phyloP scores from a whole-genome alignment of 805 yeast species.

The Candida taoyuanica region DNA sequence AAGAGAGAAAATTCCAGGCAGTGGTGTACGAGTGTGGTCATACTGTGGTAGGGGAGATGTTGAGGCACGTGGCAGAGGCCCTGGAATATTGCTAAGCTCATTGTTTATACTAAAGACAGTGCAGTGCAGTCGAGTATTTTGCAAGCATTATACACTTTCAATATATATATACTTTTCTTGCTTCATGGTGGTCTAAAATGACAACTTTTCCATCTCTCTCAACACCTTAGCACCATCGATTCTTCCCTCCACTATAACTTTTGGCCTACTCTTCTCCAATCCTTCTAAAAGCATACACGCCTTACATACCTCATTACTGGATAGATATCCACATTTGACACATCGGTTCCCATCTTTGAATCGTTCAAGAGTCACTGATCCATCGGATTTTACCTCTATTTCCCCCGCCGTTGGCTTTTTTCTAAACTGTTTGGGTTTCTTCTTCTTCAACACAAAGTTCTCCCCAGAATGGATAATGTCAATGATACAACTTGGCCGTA shows the following conservation, averaged over 20 bases:
- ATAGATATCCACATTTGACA: slow-evolving; percentile 85
- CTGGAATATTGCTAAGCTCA: too few species aligned
- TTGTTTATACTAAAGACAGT: too few species aligned
- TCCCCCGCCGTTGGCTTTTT: slow-evolving; percentile 29
- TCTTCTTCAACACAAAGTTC: slow-evolving; percentile 61
- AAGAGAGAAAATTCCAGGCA: slow-evolving; percentile 11
- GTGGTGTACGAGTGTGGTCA: slow-evolving; percentile 17
- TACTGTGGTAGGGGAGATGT: slow-evolving; percentile 16
- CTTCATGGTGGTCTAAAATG: slow-evolving; percentile 46
- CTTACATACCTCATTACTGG: slow-evolving; percentile 85
- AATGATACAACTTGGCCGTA: slow-evolving; percentile 88
- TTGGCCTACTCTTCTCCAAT: slow-evolving; percentile 70
- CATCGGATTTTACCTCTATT: slow-evolving; percentile 53
- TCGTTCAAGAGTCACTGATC: slow-evolving; percentile 47
- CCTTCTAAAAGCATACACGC: slow-evolving; percentile 90
- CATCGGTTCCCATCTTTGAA: slow-evolving; percentile 70
- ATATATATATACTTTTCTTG: too few species aligned
- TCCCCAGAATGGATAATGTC: slow-evolving; percentile 96
- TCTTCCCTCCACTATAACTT: slow-evolving; percentile 48
- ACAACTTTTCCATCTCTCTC: slow-evolving; percentile 57
- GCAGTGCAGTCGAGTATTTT: too few species aligned
- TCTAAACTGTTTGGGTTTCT: slow-evolving; percentile 36
- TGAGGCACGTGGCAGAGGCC: not conserved
- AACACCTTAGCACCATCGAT: slow-evolving; percentile 63
- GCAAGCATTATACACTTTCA: too few species aligned